phyloP scores from a whole-genome alignment of 2,329 filamentous ascomycete species.

The Fusarium sp. region DNA sequence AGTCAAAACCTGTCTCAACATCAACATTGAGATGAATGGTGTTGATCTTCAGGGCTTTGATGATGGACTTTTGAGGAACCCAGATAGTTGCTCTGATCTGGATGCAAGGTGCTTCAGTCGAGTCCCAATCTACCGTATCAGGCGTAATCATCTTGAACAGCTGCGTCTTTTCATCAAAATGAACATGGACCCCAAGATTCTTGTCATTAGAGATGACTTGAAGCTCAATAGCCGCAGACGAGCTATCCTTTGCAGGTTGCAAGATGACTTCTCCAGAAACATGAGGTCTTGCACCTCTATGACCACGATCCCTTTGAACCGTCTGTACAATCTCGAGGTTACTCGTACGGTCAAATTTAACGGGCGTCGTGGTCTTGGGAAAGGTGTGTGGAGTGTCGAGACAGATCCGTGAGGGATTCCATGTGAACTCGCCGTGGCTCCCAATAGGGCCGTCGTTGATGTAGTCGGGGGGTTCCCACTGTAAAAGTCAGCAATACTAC shows the following conservation, averaged over 20 bases:
- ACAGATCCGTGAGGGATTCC: constrained; percentile 44
- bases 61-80: constrained; percentile 54
- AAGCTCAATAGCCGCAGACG: constrained; percentile 54
- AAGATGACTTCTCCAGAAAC: constrained; percentile 61
- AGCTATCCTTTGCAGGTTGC: constrained; percentile 50
- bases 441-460: constrained; percentile 42
- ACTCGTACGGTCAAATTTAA: constrained; percentile 49
- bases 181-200: constrained; percentile 49
- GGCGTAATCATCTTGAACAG: constrained; percentile 55
- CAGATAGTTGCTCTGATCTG: constrained; percentile 60
- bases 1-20: constrained; percentile 54
- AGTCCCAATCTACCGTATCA: constrained; percentile 44
- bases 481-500: neutral
- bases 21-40: constrained; percentile 55
- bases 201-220: constrained; percentile 60
- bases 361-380: neutral
- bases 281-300: constrained; percentile 46
- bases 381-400: constrained; percentile 26
- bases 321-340: constrained; percentile 56
- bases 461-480: constrained; percentile 31
- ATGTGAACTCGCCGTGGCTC: constrained; percentile 38
- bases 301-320: constrained; percentile 34
- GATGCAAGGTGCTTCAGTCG: constrained; percentile 55
- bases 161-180: constrained; percentile 52
- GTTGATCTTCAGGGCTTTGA: constrained; percentile 53